Evolutionary conservation across 768 basidiomycete genomes (phyloP).

Genomic region (button mushroom (Agaricus bisporus)): DNA sequence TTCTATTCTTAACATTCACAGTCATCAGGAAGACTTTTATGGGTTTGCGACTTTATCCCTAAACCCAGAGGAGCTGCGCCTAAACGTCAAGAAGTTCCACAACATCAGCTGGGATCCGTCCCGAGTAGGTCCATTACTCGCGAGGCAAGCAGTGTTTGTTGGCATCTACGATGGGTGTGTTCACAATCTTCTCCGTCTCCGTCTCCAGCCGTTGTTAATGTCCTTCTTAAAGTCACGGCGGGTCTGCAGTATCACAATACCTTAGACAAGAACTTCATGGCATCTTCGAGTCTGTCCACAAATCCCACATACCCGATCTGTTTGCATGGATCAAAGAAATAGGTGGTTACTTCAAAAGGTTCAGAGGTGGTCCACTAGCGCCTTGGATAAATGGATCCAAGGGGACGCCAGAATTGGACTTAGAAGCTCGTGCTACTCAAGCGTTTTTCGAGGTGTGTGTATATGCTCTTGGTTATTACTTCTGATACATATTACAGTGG

Average conservation of each 20-base stretch:
- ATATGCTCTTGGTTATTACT: not conserved
- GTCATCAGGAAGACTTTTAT: constrained; percentile 89
- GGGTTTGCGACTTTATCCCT: constrained; percentile 71
- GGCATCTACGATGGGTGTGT: constrained; percentile 89
- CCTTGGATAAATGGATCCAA: constrained; percentile 51
- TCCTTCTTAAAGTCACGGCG: constrained; percentile 64
- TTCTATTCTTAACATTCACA: constrained; percentile 24
- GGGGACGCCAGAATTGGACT: constrained; percentile 42
- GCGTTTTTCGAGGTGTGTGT: constrained; percentile 77
- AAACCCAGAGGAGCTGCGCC: constrained; percentile 65
- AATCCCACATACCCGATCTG: constrained; percentile 66
- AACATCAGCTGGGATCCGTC: constrained; percentile 71
- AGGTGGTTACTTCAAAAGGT: constrained; percentile 90
- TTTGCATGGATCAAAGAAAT: constrained; percentile 71
- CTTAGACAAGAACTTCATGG: constrained; percentile 82
- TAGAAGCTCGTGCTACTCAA: constrained; percentile 81
- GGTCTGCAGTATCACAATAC: constrained; percentile 83
- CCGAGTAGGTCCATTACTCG: constrained; percentile 43
- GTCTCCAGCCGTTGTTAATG: constrained; percentile 11
- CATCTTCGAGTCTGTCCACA: constrained; percentile 74
- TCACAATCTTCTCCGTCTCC: constrained; percentile 4
- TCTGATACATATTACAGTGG: constrained; percentile 6
- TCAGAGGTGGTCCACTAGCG: constrained; percentile 69
- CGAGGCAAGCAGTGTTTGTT: constrained; percentile 76
- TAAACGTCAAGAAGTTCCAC: constrained; percentile 55